These are phyloP conservation scores for Cyclanthera cordifolia DNA, from an alignment of 306 rosid genomes.

Conservation along the genomic window DNA sequence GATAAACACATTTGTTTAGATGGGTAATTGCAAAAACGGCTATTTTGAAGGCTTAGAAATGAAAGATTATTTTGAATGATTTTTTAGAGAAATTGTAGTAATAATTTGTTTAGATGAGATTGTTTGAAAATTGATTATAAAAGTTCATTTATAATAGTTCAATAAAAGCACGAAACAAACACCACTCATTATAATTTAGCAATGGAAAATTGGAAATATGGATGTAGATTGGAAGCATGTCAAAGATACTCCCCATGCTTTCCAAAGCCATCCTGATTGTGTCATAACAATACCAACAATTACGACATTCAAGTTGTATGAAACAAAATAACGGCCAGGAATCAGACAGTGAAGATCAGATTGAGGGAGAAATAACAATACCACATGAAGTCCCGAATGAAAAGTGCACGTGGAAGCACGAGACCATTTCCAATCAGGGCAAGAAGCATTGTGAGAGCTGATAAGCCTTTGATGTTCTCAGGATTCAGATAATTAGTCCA, in stretches of 20 bases:
- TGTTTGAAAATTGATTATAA: too few relatives aligned
- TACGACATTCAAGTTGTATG: neutral
- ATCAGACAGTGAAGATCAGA: neutral
- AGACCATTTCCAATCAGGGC: constrained; percentile 94
- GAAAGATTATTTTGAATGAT: too few relatives aligned
- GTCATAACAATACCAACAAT: neutral
- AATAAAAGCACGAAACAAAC: too few relatives aligned
- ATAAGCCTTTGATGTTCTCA: constrained; percentile 88
- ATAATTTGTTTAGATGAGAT: too few relatives aligned
- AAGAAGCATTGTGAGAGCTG: constrained; percentile 81
- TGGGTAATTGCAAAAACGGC: too few relatives aligned
- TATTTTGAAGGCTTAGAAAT: too few relatives aligned
- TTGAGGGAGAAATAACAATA: constrained; percentile 23
- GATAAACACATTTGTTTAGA: too few relatives aligned
- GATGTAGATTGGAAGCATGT: neutral
- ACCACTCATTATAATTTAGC: too few relatives aligned
- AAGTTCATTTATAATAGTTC: too few relatives aligned
- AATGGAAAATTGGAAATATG: neutral
- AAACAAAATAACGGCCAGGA: neutral
- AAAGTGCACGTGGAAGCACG: constrained; percentile 71
- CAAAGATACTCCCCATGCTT: neutral
- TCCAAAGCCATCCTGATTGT: neutral
- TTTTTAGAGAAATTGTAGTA: too few relatives aligned
- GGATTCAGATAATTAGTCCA: constrained; percentile 96
- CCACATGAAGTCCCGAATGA: constrained; percentile 90